Conservation (phyloP, 176 grass and related monocot genomes). For the Avena insularis region DNA sequence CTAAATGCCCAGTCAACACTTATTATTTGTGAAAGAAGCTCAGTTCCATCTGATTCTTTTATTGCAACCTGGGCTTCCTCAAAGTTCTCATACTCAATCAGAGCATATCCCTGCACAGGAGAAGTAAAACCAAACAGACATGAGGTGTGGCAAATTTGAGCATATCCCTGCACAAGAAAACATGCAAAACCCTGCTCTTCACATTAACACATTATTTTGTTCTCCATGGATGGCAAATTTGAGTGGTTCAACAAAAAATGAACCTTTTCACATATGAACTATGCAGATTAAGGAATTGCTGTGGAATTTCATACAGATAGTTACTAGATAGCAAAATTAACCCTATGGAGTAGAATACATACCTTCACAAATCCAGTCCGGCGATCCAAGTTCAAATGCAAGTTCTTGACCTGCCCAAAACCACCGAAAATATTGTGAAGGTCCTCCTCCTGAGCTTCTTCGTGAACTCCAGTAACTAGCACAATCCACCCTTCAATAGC, state of each 20-base stretch:
- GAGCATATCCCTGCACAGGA: conserved; percentile 61
- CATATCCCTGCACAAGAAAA: not conserved
- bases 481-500: conserved; percentile 95
- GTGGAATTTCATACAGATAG: not conserved
- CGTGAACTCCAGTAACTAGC: conserved; percentile 80
- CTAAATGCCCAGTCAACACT: conserved; percentile 83
- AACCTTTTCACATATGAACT: conserved; percentile 15
- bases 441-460: conserved; percentile 90
- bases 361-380: conserved; percentile 96
- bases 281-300: not conserved
- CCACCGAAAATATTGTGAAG: conserved; percentile 75
- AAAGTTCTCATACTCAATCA: conserved; percentile 70
- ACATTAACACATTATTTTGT: not conserved
- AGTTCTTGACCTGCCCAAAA: conserved; percentile 82
- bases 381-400: conserved; percentile 91
- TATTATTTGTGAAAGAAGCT: conserved; percentile 50
- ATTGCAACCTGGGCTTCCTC: conserved; percentile 69
- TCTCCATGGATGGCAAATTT: conserved; percentile 2
- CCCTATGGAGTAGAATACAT: not conserved
- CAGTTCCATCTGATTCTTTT: conserved; percentile 65
- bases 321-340: conserved; percentile 11
- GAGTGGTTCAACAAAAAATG: conserved; percentile 4
- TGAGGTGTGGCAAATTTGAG: not conserved
- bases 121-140: not conserved
- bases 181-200: not conserved